phyloP scores from a whole-genome alignment of 2,329 filamentous ascomycete genomes.

The Apiospora hydei region DNA sequence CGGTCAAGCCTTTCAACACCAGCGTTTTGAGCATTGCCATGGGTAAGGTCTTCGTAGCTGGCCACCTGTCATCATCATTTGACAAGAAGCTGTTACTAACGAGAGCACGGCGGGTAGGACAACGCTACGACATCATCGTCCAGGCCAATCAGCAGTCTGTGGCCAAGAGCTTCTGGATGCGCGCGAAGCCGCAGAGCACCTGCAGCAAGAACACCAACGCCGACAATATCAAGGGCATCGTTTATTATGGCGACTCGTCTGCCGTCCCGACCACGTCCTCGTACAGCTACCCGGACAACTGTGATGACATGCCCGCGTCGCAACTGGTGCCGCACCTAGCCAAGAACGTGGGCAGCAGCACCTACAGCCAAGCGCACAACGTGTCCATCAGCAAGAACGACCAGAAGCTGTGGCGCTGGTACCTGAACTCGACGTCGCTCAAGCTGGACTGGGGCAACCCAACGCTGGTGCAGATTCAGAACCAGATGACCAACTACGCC shows the following conservation, averaged over 20 bases:
- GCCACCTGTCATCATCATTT: background rate
- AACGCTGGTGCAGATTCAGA: conserved; percentile 45
- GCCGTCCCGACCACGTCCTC: conserved; percentile 31
- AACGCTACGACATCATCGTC: conserved; percentile 56
- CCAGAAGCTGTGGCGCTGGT: conserved; percentile 52
- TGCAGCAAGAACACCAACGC: conserved; percentile 50
- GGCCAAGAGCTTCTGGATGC: conserved; percentile 55
- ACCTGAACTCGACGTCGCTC: conserved; percentile 56
- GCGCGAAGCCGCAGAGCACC: conserved; percentile 49
- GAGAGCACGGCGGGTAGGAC: conserved; percentile 34
- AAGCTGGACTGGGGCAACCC: conserved; percentile 55
- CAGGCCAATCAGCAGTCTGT: conserved; percentile 45
- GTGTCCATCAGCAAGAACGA: conserved; percentile 38
- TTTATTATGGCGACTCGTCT: conserved; percentile 47
- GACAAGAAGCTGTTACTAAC: conserved; percentile 24
- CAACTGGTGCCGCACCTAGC: conserved; percentile 45
- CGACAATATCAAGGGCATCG: conserved; percentile 56
- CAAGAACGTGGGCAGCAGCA: conserved; percentile 41
- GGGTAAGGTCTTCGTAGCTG: conserved; percentile 29
- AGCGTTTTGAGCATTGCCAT: conserved; percentile 47
- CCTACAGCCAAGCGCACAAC: conserved; percentile 36
- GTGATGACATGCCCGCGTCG: conserved; percentile 44
- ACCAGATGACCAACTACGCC: conserved; percentile 37
- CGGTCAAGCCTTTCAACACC: conserved; percentile 61
- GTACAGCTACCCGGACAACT: conserved; percentile 37